Evolutionary conservation across 257 asterid genomes (phyloP), one percentile per base, ranked within the genome.

Genomic region (Ballota nigra): DNA sequence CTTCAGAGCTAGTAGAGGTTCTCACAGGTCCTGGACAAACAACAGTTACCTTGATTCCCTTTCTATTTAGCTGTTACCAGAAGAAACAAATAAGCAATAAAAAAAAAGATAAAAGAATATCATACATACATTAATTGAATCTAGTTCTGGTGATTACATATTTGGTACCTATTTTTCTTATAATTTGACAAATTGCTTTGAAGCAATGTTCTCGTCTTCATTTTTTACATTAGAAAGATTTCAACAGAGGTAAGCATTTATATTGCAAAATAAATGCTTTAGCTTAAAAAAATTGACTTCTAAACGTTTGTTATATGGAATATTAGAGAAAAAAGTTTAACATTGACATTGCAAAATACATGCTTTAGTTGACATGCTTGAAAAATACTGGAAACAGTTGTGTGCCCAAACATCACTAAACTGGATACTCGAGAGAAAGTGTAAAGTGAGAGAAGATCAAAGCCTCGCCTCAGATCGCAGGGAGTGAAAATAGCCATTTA

Each of bases 1-100:
- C 74, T 82, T 72, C 91, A 34, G 92, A 81, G 80, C 79, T 83
- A 56, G 83, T 61, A 29, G 87, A 40, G 41, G 98, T 85, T 76
- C 77, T 82, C 77, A 94, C 83, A 38, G 99, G 99, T 66, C 99
- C 97, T 3, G 99, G 99, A 80, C 96, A 89, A 71, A 94, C 91
- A 77, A 91, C 81, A 62, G 99, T 94, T 57, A 94, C 97, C 89
- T 86, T 86, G 87, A 94, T 89, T 71, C 99, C 99, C 79, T 76
- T 91, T 74, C 26, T 73, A 69, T 75, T 86, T 71, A 94, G 97
- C 97, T 94, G 89, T 73, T 80, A 79, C 28, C 66, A 73, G 8
- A 63, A 55, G 15, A 76, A 51, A 40, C 20, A 38, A 56, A 24
- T 28, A 63, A 59, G 55, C 40, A 18, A 70, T 49, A 76, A 16